phyloP scores from a whole-genome alignment of 257 asterid genomes.

The Solanum appendiculatum region DNA sequence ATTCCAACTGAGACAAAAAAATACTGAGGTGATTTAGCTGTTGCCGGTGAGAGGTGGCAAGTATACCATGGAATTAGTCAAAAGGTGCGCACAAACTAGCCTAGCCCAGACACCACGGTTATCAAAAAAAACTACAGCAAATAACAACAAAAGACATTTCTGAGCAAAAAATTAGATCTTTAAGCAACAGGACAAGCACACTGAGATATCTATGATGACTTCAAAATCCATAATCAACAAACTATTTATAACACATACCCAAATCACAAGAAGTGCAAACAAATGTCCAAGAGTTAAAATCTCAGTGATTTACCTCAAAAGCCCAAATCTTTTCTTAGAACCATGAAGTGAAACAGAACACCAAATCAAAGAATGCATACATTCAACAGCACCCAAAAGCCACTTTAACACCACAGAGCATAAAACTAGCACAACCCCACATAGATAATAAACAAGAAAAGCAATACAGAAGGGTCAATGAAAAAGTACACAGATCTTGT shows the following conservation, averaged over 20 bases:
- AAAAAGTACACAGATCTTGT: slow-evolving; percentile 3
- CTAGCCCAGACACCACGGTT: too few species aligned
- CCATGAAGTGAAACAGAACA: background rate
- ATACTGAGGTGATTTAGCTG: background rate
- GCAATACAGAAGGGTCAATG: background rate
- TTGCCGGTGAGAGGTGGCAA: background rate
- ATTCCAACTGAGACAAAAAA: background rate
- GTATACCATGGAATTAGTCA: background rate
- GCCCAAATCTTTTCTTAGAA: background rate
- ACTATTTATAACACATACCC: background rate
- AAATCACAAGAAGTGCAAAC: background rate
- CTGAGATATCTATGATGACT: background rate
- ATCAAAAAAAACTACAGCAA: background rate
- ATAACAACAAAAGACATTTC: background rate
- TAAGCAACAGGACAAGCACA: background rate
- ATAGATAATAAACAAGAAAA: background rate
- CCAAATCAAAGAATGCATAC: background rate
- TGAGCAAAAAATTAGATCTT: background rate
- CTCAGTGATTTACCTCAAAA: background rate
- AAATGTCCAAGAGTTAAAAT: background rate
- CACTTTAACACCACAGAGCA: background rate
- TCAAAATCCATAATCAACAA: background rate
- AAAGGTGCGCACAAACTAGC: background rate
- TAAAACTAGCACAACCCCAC: background rate
- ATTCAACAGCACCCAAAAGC: background rate